phyloP scores from a whole-genome alignment of 2,329 filamentous ascomycete species.

The Xylaria sp. region DNA sequence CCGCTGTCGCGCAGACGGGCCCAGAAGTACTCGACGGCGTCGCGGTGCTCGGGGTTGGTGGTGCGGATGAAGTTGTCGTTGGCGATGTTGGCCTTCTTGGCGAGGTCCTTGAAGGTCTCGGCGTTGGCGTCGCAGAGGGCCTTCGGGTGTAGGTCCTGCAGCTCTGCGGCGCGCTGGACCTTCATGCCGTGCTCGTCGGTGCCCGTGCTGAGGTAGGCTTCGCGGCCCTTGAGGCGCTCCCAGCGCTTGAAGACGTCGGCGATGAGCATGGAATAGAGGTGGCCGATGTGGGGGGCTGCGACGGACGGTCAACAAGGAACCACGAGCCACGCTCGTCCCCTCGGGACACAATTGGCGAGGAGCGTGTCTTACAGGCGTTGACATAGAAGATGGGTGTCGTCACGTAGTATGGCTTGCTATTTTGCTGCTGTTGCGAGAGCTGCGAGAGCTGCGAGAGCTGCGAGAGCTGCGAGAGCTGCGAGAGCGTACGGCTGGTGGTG shows the following conservation, averaged over 20 bases:
- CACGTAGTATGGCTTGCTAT: slow-evolving; percentile 86
- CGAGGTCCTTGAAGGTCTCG: slow-evolving; percentile 80
- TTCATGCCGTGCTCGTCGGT: slow-evolving; percentile 99
- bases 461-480: background rate
- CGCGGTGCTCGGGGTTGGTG: slow-evolving; percentile 82
- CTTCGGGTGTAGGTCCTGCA: slow-evolving; percentile 77
- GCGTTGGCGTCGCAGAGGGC: slow-evolving; percentile 90
- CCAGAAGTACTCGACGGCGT: slow-evolving; percentile 93
- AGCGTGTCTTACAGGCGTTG: slow-evolving; percentile 78
- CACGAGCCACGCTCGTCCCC: slow-evolving; percentile 35
- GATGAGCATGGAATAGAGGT: slow-evolving; percentile 92
- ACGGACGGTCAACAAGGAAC: slow-evolving; percentile 6
- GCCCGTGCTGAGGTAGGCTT: slow-evolving; percentile 84
- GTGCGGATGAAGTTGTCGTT: slow-evolving; percentile 94
- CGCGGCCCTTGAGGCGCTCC: slow-evolving; percentile 78
- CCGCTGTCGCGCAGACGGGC: slow-evolving; percentile 77
- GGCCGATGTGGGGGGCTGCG: slow-evolving; percentile 89
- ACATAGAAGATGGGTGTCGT: slow-evolving; percentile 99
- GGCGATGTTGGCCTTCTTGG: slow-evolving; percentile 73
- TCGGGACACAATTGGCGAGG: background rate
- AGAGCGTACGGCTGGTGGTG: slow-evolving; percentile 13
- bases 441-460: background rate
- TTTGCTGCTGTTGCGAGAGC: slow-evolving; percentile 20
- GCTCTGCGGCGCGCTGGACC: slow-evolving; percentile 85
- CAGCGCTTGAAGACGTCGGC: slow-evolving; percentile 93